Base-by-base conservation (phyloP, 1,284 basidiomycete species). In the Vanrija sp. region DNA sequence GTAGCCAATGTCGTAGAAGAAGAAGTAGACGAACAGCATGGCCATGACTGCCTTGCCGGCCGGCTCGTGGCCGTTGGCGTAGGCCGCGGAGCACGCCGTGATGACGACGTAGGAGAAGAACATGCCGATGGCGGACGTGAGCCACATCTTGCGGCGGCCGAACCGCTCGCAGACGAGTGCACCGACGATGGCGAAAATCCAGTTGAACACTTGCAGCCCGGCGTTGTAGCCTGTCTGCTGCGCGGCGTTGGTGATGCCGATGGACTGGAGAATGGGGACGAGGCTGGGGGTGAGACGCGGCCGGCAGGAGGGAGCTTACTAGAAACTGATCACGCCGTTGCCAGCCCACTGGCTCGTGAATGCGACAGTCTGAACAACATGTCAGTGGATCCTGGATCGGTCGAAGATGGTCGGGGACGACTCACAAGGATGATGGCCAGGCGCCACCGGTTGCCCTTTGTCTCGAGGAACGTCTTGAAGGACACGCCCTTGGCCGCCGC, bases 341-440 rank as follows among this genome's bases (percentile, higher is more conserved):
- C 50, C 50, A 8, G 41, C 31, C 50, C 50, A 51, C 31, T 51
- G 50, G 6, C 25, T 20, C 7, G 45, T 39, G 37, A 51, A 51
- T 14, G 36, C 57, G 27, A 42, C 41, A 15, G 49, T 51, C 35
- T 24, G 52, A 19, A 45, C 9, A 14, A 14, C 31, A 25, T 31
- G 31, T 31, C 31, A 31, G 31, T 31, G 12, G 12, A 12, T n/a
- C n/a, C n/a, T n/a, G n/a, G n/a, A n/a, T n/a, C n/a, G 31, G 12
- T 14, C 31, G 12, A 9, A 84, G 84, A 27, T 27, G 12, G 9
- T 12, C 31, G 31, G 12, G 31, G 12, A 56, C n/a, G 81, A 43
- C 83, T 65, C 60, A 78, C 76, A 15, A 77, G 63, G 6, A 77
- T 75, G 44, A 83, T 75, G 20, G 80, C 41, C 22, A 82, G 54